Evolutionary conservation across 1,284 basidiomycete genomes (phyloP), one percentile per base, ranked within the genome.

Genomic region (Cutaneotrichosporon sp.): DNA sequence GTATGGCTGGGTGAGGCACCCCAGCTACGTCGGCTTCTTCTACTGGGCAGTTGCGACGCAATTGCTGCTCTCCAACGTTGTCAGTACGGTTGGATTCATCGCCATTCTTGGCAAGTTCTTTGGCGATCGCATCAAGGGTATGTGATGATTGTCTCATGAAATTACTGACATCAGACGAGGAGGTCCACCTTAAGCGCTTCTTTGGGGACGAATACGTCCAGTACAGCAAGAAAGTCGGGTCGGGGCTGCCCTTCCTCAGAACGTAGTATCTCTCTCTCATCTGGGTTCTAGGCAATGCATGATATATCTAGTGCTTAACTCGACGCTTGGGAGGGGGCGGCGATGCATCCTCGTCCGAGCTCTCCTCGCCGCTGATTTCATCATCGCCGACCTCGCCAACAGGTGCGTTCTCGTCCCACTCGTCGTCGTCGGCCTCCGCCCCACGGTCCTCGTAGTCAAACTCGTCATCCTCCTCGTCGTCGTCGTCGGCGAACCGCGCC

Each of bases 21-120:
- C 96, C 9, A 96, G 92, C 0, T 99, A 99, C 65, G 83, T 89
- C 0, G 96, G 94, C 3, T 99, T 98, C 79, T 96, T 88, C 75
- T 97, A 94, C 74, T 98, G 94, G 94, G 93, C 92, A 0, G 65
- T 98, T 27, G 90, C 90, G 1, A 97, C 93, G 0, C 93, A 98
- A 69, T 73, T 98, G n/a, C 81, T 92, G 4, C 79, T 98, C 24
- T 89, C 89, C 64, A 98, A 98, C 70, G 82, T 88, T 0, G 35
- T 92, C 22, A 84, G 84, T 12, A 62, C 70, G 4, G 7, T 74
- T 24, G 64, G 61, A 2, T 74, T 78, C 55, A 44, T 75, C 3
- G 60, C 81, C 29, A 71, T 91, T 1, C 77, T 97, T 17, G 90
- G 86, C 82, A 78, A 82, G 45, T 98, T 98, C 79, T 98, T 99